Conservation (phyloP, 805 yeast genomes). For the Lachancea sp. region DNA sequence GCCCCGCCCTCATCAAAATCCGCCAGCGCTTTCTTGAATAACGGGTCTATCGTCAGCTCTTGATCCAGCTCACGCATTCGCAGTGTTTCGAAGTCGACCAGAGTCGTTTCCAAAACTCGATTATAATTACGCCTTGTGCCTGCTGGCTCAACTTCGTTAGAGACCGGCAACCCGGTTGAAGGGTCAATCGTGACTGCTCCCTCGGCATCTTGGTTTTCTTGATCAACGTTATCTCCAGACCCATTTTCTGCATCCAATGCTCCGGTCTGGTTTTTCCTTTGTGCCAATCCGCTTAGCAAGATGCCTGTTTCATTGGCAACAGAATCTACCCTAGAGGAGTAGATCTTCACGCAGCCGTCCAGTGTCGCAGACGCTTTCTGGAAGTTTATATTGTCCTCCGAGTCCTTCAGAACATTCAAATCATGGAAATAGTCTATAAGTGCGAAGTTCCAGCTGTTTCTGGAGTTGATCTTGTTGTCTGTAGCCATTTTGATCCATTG, state of each 20-base stretch:
- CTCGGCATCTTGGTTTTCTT: slow-evolving; percentile 7
- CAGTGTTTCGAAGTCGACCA: slow-evolving; percentile 46
- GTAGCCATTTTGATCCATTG: slow-evolving; percentile 80
- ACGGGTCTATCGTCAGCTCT: slow-evolving; percentile 63
- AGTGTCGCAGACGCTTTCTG: slow-evolving; percentile 86
- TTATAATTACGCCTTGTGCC: slow-evolving; percentile 26
- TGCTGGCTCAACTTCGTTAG: slow-evolving; percentile 22
- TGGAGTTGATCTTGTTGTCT: slow-evolving; percentile 74
- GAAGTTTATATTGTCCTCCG: slow-evolving; percentile 73
- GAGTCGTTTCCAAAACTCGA: slow-evolving; percentile 37
- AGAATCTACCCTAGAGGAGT: slow-evolving; percentile 84
- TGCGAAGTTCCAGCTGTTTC: slow-evolving; percentile 87
- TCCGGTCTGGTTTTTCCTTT: slow-evolving; percentile 27
- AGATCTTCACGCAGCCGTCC: slow-evolving; percentile 92
- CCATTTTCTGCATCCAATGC: slow-evolving; percentile 24
- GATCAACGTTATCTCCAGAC: slow-evolving; percentile 13
- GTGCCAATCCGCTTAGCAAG: slow-evolving; percentile 67
- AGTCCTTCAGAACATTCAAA: slow-evolving; percentile 63
- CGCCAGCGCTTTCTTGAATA: slow-evolving; percentile 66
- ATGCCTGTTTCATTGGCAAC: slow-evolving; percentile 88
- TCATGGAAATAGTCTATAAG: slow-evolving; percentile 89
- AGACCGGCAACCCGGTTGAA: slow-evolving; percentile 30
- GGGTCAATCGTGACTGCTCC: slow-evolving; percentile 30
- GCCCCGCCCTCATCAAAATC: slow-evolving; percentile 85
- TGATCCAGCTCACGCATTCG: slow-evolving; percentile 52